Conservation (phyloP, 2,329 filamentous ascomycete genomes). For the Ophiocordyceps camponoti-floridani region DNA sequence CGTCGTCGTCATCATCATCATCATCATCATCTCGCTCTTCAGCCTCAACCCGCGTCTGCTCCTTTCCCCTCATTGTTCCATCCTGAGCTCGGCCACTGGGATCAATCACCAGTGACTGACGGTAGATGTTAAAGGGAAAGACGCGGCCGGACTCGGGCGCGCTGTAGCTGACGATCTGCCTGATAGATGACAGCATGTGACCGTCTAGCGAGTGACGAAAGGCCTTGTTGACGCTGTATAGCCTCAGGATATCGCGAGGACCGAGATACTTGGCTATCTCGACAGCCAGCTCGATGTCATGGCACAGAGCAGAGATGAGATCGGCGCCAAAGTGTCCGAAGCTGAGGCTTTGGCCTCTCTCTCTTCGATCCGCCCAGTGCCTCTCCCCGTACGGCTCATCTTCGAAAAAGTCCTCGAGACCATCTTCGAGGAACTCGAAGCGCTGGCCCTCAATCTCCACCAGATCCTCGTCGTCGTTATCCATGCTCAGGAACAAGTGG, state of each 20-base stretch:
- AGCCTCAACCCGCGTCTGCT: constrained; percentile 2
- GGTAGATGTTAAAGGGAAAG: constrained; percentile 45
- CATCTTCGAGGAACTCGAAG: constrained; percentile 12
- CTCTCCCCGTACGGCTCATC: constrained; percentile 10
- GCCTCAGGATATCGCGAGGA: constrained; percentile 36
- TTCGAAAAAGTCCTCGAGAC: constrained; percentile 11
- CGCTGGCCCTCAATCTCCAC: constrained; percentile 5
- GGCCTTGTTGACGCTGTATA: constrained; percentile 46
- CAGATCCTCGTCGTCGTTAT: neutral
- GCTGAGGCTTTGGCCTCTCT: constrained; percentile 3
- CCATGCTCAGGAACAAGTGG: neutral
- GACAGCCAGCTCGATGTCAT: constrained; percentile 32
- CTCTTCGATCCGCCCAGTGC: neutral
- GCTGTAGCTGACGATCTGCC: constrained; percentile 31
- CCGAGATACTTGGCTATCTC: constrained; percentile 35
- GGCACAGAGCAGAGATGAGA: constrained; percentile 23
- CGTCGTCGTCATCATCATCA: constrained; percentile 1
- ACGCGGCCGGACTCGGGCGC: constrained; percentile 35
- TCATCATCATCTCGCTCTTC: neutral
- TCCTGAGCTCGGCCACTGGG: constrained; percentile 28
- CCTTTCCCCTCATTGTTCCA: neutral
- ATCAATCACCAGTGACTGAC: constrained; percentile 37
- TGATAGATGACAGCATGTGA: constrained; percentile 39
- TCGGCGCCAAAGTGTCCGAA: constrained; percentile 15
- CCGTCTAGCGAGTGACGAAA: constrained; percentile 44